Conservation (phyloP, 257 asterid genomes). For the Rubia yunnanensis region DNA sequence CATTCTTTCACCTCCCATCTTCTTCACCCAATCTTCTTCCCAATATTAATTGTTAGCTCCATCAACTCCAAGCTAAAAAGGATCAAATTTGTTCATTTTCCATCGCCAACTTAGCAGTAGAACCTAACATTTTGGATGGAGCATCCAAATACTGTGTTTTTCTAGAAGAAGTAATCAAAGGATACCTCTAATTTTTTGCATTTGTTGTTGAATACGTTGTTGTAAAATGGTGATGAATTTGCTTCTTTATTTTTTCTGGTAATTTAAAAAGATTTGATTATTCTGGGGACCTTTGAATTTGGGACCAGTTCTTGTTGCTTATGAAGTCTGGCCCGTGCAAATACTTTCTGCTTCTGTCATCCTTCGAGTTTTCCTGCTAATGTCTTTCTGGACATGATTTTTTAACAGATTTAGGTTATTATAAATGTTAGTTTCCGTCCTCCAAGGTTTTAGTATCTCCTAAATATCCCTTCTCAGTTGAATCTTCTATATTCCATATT, state of each 20-base stretch:
- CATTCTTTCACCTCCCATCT: too few species aligned
- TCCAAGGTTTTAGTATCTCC: too few species aligned
- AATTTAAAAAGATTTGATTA: neutral
- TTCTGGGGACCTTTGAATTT: neutral
- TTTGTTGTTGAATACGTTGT: neutral
- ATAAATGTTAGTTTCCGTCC: neutral
- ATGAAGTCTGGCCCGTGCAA: constrained; percentile 7
- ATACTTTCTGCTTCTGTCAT: constrained; percentile 1
- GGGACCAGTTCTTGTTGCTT: constrained; percentile 4
- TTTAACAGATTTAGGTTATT: neutral
- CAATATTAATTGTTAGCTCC: neutral
- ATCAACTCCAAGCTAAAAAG: neutral
- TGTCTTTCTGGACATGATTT: neutral
- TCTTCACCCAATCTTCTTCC: too few species aligned
- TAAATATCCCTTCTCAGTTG: neutral
- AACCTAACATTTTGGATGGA: neutral
- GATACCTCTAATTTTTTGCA: neutral
- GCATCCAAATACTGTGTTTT: neutral
- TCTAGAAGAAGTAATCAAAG: neutral
- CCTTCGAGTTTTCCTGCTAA: constrained; percentile 1
- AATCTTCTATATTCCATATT: too few species aligned
- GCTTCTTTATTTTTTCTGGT: neutral
- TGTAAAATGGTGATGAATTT: neutral
- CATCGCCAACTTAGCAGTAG: too few species aligned
- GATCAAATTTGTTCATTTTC: neutral